Evolutionary conservation across 257 asterid species (phyloP).

Genomic region (Mentha longifolia): DNA sequence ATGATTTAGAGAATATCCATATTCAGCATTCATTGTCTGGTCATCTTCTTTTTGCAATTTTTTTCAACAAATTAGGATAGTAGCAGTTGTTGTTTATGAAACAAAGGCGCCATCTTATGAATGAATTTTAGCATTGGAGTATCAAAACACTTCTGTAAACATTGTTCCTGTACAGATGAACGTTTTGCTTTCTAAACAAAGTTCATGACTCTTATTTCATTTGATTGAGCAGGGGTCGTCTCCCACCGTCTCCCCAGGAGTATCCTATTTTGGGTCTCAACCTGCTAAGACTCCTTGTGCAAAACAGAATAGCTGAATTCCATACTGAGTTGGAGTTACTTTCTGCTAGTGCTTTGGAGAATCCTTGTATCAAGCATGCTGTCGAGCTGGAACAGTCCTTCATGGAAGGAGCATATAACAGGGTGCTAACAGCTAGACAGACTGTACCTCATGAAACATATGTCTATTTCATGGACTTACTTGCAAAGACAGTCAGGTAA

Average conservation of each 20-base stretch:
- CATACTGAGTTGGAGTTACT: constrained; percentile 96
- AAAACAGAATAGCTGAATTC: constrained; percentile 94
- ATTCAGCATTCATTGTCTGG: neutral
- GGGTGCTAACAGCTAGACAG: constrained; percentile 89
- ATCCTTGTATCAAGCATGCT: constrained; percentile 93
- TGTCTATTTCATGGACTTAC: constrained; percentile 91
- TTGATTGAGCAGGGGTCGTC: constrained; percentile 59
- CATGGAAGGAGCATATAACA: constrained; percentile 99
- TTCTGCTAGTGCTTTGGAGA: constrained; percentile 76
- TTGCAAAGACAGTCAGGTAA: constrained; percentile 95
- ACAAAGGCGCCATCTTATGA: neutral
- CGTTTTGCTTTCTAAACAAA: constrained; percentile 11
- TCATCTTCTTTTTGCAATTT: neutral
- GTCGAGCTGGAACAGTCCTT: constrained; percentile 94
- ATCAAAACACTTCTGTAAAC: neutral
- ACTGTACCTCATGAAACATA: constrained; percentile 89
- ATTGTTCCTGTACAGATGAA: constrained; percentile 5
- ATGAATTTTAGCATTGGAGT: neutral
- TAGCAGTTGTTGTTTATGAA: neutral
- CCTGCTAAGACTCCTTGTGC: constrained; percentile 97
- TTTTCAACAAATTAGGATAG: neutral
- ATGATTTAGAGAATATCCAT: neutral
- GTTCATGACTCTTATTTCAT: constrained; percentile 30
- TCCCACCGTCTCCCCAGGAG: constrained; percentile 85
- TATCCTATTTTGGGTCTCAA: constrained; percentile 93